Conservation (phyloP, 768 basidiomycete genomes). For the Boletus rubescentipes region DNA sequence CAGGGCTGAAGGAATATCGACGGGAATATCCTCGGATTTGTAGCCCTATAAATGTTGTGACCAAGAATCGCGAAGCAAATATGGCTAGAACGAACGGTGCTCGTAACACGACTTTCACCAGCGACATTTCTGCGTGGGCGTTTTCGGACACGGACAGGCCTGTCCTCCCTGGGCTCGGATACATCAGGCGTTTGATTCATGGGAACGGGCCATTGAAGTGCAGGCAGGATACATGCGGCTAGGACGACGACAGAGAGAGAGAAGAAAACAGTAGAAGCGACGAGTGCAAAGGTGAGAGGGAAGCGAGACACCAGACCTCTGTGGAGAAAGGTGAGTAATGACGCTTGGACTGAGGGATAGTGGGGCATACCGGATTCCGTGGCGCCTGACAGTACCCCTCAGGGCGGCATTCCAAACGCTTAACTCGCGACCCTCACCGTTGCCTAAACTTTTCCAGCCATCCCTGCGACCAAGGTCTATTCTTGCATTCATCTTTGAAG, state of each 20-base stretch:
- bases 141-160: constrained; percentile 25
- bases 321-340: constrained; percentile 5
- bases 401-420: constrained; percentile 63
- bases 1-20: constrained; percentile 33
- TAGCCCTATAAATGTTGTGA: constrained; percentile 21
- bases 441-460: constrained; percentile 67
- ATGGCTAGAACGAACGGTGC: constrained; percentile 21
- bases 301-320: constrained; percentile 73
- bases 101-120: constrained; percentile 21
- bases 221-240: constrained; percentile 54
- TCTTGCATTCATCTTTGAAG: constrained; percentile 50
- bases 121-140: constrained; percentile 25
- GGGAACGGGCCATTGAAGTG: constrained; percentile 30
- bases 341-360: not conserved
- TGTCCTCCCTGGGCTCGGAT: constrained; percentile 20
- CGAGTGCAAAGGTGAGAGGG: constrained; percentile 55
- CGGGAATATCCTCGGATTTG: constrained; percentile 27
- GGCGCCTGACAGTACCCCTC: constrained; percentile 59
- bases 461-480: constrained; percentile 77
- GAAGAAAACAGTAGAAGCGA: constrained; percentile 47
- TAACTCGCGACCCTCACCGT: constrained; percentile 71
- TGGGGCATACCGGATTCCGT: constrained; percentile 62
- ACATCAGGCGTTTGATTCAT: constrained; percentile 11
- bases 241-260: constrained; percentile 45
- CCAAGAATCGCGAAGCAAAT: not conserved